Percentiles rank a stretch among this genome's conserved stretches.
Conservation (phyloP, 257 asterid species). For the Primulina eburnea region DNA sequence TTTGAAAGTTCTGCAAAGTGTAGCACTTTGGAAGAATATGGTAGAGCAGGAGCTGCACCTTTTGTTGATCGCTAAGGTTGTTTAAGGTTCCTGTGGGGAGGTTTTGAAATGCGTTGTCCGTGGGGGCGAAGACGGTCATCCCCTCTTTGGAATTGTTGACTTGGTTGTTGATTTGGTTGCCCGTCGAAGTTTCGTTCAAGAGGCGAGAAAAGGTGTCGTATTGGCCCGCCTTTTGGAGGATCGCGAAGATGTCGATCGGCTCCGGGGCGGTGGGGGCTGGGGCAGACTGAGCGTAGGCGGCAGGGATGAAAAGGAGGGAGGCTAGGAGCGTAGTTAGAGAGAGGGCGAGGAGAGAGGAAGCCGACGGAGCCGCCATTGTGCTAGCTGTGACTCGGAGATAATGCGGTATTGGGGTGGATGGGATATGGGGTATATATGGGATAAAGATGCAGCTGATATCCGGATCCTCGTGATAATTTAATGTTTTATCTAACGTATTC, state of each 20-base stretch:
- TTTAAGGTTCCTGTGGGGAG: conserved; percentile 77
- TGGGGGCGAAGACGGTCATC: conserved; percentile 76
- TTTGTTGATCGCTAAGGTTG: conserved; percentile 56
- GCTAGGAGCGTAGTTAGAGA: conserved; percentile 23
- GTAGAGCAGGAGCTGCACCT: conserved; percentile 63
- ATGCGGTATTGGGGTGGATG: conserved; percentile 27
- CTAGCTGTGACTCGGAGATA: conserved; percentile 14
- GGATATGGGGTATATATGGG: conserved; percentile 29
- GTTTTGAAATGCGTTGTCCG: conserved; percentile 76
- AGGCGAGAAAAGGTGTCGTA: conserved; percentile 53
- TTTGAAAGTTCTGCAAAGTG: conserved; percentile 36
- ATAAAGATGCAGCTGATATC: conserved; percentile 22
- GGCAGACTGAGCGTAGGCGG: conserved; percentile 48
- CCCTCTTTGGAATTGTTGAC: conserved; percentile 73
- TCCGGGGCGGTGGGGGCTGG: conserved; percentile 63
- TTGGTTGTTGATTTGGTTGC: conserved; percentile 69
- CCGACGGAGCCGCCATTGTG: conserved; percentile 44
- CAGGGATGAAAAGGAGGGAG: conserved; percentile 25
- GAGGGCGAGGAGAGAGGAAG: conserved; percentile 31
- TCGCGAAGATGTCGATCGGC: conserved; percentile 57
- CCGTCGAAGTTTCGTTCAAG: conserved; percentile 52
- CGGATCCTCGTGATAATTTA: too few species aligned
- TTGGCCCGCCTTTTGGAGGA: conserved; percentile 60
- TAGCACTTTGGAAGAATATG: conserved; percentile 70
- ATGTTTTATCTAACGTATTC: too few species aligned